Percentiles rank a stretch among this genome's conserved stretches.
These are phyloP conservation scores for Fusarium oxysporum DNA, from an alignment of 2,329 filamentous ascomycete species.

Conservation along the genomic window DNA sequence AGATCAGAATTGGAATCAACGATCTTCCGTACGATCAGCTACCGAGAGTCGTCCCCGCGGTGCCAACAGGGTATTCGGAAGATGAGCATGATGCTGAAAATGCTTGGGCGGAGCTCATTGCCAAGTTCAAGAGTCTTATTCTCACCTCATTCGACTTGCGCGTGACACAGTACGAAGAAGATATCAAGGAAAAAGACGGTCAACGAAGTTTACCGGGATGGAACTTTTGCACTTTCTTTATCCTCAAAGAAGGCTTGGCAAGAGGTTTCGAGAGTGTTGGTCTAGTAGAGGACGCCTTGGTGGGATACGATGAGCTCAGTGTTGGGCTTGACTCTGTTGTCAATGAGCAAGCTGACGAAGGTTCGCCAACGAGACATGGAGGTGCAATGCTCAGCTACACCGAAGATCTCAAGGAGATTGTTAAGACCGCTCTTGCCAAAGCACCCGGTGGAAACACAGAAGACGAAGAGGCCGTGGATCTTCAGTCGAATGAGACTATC, in stretches of 20 bases:
- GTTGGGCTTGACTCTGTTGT: constrained; percentile 87
- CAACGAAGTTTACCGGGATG: constrained; percentile 90
- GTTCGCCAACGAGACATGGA: constrained; percentile 72
- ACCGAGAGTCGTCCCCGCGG: constrained; percentile 71
- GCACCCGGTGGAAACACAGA: constrained; percentile 48
- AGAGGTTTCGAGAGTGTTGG: constrained; percentile 96
- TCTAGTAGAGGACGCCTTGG: constrained; percentile 92
- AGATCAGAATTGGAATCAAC: constrained; percentile 82
- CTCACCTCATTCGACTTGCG: constrained; percentile 89
- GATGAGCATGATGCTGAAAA: constrained; percentile 81
- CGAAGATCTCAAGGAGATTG: constrained; percentile 74
- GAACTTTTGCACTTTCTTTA: constrained; percentile 99
- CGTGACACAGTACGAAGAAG: constrained; percentile 95
- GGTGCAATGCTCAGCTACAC: constrained; percentile 79
- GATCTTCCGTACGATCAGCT: constrained; percentile 74
- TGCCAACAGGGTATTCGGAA: constrained; percentile 74
- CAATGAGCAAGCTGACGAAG: constrained; percentile 74
- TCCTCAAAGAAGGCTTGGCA: constrained; percentile 94
- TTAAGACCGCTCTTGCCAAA: constrained; percentile 62
- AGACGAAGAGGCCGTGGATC: constrained; percentile 60
- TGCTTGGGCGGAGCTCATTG: constrained; percentile 85
- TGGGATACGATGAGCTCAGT: constrained; percentile 93
- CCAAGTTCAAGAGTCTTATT: constrained; percentile 88
- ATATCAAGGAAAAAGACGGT: constrained; percentile 92
- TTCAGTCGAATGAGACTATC: constrained; percentile 58